phyloP scores from a whole-genome alignment of 371 early-diverging fungal species.

The Zychaea mexicana region DNA sequence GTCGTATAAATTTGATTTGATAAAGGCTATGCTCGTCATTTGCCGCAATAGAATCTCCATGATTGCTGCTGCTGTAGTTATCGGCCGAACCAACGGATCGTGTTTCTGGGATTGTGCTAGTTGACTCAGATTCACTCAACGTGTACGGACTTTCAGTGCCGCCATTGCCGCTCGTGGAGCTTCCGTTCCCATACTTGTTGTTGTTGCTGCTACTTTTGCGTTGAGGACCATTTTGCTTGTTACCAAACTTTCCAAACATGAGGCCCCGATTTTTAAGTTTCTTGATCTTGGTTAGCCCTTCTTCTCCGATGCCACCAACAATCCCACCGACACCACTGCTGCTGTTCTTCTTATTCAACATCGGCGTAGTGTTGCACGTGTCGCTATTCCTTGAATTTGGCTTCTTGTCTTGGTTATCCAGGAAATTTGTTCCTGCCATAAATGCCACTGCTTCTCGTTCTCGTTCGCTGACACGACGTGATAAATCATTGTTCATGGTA shows the following conservation, averaged over 20 bases:
- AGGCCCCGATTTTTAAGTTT: background rate
- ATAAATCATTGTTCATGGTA: conserved; percentile 59
- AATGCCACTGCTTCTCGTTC: conserved; percentile 51
- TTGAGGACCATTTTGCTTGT: too few relatives aligned
- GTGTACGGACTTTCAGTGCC: background rate
- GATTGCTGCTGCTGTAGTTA: too few relatives aligned
- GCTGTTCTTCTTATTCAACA: background rate
- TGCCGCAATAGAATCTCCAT: background rate
- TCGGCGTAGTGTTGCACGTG: background rate
- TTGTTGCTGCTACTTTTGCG: background rate
- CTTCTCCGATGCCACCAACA: background rate
- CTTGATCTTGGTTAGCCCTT: background rate
- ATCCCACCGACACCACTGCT: background rate
- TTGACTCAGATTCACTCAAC: background rate
- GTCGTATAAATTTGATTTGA: conserved; percentile 53
- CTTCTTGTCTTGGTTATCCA: conserved; percentile 7
- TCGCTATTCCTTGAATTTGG: background rate
- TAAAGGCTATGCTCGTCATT: conserved; percentile 48
- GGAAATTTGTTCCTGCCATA: conserved; percentile 30
- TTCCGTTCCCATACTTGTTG: background rate
- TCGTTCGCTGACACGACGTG: conserved; percentile 47
- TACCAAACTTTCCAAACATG: background rate
- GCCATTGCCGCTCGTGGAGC: background rate
- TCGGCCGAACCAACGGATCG: too few relatives aligned
- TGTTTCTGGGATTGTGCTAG: background rate